Base-by-base conservation (phyloP, 2,329 filamentous ascomycete species). In the Parastagonospora avenae region DNA sequence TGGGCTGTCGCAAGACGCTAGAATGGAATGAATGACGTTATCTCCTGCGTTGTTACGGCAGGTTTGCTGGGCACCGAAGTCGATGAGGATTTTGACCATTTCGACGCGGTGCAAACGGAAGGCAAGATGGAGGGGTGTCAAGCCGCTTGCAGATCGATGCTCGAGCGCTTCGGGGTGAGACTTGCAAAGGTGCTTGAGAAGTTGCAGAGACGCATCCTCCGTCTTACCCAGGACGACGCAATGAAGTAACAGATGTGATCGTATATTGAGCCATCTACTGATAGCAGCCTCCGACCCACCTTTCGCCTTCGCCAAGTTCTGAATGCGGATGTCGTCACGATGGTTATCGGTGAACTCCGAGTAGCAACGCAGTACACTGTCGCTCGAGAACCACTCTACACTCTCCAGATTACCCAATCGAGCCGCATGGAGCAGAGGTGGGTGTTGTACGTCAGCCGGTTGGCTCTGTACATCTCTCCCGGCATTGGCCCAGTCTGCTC, bases 311-410 rank as follows among this genome's bases (percentile, higher is more conserved):
- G 78, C 80, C 4, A 94, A 76, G 49, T 83, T 82, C 61, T 84
- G 82, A 41, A 93, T 72, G 33, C 84, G 79, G 44, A 80, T 73
- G 55, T 93, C 86, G 19, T 85, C 78, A 52, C 78, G 79, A 47
- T 89, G 82, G 1, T 77, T 70, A 57, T 85, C 82, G 0, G 85
- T 80, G 65, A 92, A 94, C 39, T 90, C 84, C 24, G 80, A 72
- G 64, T 94, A 94, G 46, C 83, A 78, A 27, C 85, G 80, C 59
- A 84, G 74, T 0, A 91, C 89, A 1, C 84, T 82, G 54, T 90
- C 88, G 50, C 88, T 86, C 48, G 91, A 72, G 68, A 93, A 90
- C 84, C 89, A 95, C 64, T 94, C 86, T 0, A 91, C 83, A 14
- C 82, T 81, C 33, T 87, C 82, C n/a, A 93, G 68, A 15, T 79